Conservation (phyloP, 331 rosid genomes). For the Acacia pycnantha region DNA sequence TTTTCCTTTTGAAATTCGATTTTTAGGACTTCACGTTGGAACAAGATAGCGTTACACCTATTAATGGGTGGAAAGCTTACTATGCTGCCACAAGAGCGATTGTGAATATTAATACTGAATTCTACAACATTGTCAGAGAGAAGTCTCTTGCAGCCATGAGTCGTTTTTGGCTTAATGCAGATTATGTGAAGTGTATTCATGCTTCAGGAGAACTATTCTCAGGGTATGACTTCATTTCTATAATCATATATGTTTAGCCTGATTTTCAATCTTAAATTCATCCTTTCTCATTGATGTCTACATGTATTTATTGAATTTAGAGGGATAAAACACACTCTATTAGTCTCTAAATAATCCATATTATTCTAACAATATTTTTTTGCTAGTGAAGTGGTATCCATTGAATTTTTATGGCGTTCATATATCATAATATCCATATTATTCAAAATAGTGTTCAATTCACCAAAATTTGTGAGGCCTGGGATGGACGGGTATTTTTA, state of each 20-base stretch:
- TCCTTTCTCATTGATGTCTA: not conserved
- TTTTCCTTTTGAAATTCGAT: slow-evolving; percentile 29
- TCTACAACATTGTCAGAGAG: slow-evolving; percentile 84
- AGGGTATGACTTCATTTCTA: slow-evolving; percentile 54
- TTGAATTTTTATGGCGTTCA: not conserved
- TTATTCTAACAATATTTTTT: not conserved
- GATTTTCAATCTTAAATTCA: not conserved
- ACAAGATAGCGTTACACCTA: slow-evolving; percentile 76
- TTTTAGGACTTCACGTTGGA: slow-evolving; percentile 92
- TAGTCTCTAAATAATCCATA: no score
- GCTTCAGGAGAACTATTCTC: slow-evolving; percentile 91
- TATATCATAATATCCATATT: slow-evolving; percentile 9
- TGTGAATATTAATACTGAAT: slow-evolving; percentile 77
- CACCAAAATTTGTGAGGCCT: not conserved
- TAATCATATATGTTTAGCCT: not conserved
- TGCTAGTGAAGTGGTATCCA: not conserved
- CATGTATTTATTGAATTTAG: not conserved
- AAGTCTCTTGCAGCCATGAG: slow-evolving; percentile 80
- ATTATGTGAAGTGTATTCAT: slow-evolving; percentile 94
- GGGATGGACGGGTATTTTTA: not conserved
- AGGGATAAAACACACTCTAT: no score
- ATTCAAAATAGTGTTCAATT: not conserved
- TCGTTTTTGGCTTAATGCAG: slow-evolving; percentile 90
- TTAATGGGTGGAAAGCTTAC: slow-evolving; percentile 97
- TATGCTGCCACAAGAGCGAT: slow-evolving; percentile 97